Percentiles rank a stretch among this genome's conserved stretches.
Evolutionary conservation across 129 eudicot species (phyloP).

Genomic region (Scalesia atractyloides): DNA sequence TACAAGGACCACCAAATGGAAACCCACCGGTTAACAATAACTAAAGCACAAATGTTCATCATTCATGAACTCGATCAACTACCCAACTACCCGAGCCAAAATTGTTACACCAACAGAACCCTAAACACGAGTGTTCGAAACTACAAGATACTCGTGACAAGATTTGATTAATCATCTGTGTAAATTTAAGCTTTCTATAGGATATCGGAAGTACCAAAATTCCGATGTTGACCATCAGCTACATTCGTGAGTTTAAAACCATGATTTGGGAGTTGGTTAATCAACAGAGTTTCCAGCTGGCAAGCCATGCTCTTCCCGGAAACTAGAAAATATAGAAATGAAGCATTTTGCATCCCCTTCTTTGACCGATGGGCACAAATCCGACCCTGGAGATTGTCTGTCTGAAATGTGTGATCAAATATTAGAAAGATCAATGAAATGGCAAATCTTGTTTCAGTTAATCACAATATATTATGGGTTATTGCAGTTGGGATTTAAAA

Average conservation of each 20-base stretch:
- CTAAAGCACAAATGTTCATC: constrained; percentile 1
- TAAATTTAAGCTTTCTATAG: constrained; percentile 46
- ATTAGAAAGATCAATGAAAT: constrained; percentile 11
- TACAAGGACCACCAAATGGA: neutral
- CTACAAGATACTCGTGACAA: constrained; percentile 7
- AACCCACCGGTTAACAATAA: neutral
- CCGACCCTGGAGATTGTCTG: constrained; percentile 88
- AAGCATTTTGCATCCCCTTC: constrained; percentile 70
- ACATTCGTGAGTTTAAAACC: constrained; percentile 80
- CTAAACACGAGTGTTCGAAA: neutral
- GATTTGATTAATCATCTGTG: constrained; percentile 46
- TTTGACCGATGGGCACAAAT: constrained; percentile 72
- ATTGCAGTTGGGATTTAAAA: neutral
- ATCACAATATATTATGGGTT: neutral
- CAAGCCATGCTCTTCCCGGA: constrained; percentile 91
- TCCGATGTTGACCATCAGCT: constrained; percentile 90
- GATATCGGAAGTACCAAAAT: constrained; percentile 71
- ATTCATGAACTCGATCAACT: constrained; percentile 38
- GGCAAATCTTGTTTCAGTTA: constrained; percentile 7
- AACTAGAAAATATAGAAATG: constrained; percentile 71
- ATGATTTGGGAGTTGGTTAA: constrained; percentile 74
- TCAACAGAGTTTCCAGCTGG: constrained; percentile 83
- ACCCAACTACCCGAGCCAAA: constrained; percentile 44
- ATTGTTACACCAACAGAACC: constrained; percentile 43
- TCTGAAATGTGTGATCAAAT: constrained; percentile 39